A percentile compares a stretch with the other conserved stretches of the same genome.
These are phyloP conservation scores for Lecanoromycetidae sp. DNA, from an alignment of 2,329 filamentous ascomycete species.

Conservation along the genomic window DNA sequence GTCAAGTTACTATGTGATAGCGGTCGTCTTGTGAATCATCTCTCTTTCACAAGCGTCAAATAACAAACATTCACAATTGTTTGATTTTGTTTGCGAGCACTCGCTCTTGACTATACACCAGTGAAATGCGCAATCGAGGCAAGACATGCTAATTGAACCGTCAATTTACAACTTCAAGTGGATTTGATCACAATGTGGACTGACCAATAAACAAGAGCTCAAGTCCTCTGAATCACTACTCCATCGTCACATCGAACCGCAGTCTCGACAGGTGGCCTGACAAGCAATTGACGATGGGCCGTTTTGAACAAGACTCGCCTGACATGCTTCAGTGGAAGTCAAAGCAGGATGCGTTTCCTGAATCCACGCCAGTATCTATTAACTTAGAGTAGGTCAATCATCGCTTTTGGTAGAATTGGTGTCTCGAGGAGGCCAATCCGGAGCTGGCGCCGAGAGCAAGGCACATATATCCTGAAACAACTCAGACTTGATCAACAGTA, in stretches of 20 bases:
- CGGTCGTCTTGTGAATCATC: too few species aligned
- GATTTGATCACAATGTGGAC: not conserved
- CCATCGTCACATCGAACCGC: too few species aligned
- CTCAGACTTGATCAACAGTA: not conserved
- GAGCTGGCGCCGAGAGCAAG: conserved; percentile 16
- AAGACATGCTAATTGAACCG: not conserved
- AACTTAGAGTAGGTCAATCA: not conserved
- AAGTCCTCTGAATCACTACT: too few species aligned
- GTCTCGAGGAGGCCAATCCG: conserved; percentile 16
- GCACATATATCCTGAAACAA: conserved; percentile 16
- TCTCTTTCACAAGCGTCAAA: too few species aligned
- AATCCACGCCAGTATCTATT: not conserved
- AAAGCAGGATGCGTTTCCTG: not conserved
- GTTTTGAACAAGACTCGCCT: too few species aligned
- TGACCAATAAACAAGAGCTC: not conserved
- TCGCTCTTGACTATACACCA: too few species aligned
- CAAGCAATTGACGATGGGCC: too few species aligned
- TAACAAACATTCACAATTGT: too few species aligned
- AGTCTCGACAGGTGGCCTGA: too few species aligned
- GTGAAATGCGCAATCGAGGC: not conserved
- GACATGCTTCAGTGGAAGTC: too few species aligned
- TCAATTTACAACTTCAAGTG: not conserved
- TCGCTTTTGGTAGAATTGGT: not conserved
- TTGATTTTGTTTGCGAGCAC: too few species aligned
- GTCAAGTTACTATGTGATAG: too few species aligned